Conservation (phyloP, 306 rosid genomes). For the Cotoneaster glaucophyllus region DNA sequence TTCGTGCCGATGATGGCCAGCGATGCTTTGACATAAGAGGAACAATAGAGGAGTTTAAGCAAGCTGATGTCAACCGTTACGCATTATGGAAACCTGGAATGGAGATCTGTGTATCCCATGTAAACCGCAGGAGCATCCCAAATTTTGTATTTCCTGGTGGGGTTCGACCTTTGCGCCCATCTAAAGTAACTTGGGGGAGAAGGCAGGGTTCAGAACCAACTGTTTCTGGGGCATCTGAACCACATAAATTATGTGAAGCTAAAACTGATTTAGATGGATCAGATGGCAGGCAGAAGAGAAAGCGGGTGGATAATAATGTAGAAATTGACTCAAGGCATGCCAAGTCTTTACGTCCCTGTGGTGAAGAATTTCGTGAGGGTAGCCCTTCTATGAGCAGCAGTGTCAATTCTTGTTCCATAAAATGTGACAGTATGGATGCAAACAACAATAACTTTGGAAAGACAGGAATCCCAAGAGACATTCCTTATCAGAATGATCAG, state of each 20-base stretch:
- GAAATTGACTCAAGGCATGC: slow-evolving; percentile 34
- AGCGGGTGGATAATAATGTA: slow-evolving; percentile 38
- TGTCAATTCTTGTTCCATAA: slow-evolving; percentile 37
- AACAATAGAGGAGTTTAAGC: slow-evolving; percentile 74
- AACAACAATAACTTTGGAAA: slow-evolving; percentile 24
- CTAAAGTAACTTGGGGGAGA: slow-evolving; percentile 53
- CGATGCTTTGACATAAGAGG: slow-evolving; percentile 64
- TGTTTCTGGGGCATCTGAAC: slow-evolving; percentile 26
- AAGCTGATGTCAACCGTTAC: slow-evolving; percentile 48
- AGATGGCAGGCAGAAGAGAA: slow-evolving; percentile 58
- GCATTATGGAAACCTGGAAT: slow-evolving; percentile 61
- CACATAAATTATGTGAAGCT: slow-evolving; percentile 4
- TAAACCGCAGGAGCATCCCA: slow-evolving; percentile 67
- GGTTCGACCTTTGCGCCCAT: slow-evolving; percentile 45
- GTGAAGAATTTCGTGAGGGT: slow-evolving; percentile 41
- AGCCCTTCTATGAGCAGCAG: slow-evolving; percentile 29
- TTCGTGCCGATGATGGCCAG: slow-evolving; percentile 53
- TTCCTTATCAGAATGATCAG: slow-evolving; percentile 35
- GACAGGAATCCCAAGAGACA: slow-evolving; percentile 27
- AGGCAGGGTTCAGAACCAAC: slow-evolving; percentile 49
- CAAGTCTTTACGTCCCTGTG: slow-evolving; percentile 27
- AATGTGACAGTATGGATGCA: slow-evolving; percentile 35
- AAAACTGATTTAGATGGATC: slow-evolving; percentile 34
- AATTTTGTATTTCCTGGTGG: slow-evolving; percentile 79
- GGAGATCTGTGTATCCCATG: slow-evolving; percentile 71